Conservation (phyloP, 2,329 filamentous ascomycete species). For the Epichloe brachyelytri region DNA sequence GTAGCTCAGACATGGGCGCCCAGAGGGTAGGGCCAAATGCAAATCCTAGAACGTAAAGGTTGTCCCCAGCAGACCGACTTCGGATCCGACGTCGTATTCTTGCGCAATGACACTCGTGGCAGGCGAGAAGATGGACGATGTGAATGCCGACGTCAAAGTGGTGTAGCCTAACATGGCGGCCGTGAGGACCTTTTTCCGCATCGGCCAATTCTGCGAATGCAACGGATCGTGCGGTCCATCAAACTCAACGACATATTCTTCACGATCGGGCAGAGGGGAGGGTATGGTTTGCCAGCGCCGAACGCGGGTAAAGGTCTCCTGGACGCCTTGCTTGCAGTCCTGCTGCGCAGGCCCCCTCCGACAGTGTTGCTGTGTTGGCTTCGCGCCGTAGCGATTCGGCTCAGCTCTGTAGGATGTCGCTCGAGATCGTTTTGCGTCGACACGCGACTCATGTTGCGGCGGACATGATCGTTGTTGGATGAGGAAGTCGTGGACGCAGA, state of each 20-base stretch:
- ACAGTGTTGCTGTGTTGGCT: constrained; percentile 63
- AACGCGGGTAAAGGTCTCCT: constrained; percentile 52
- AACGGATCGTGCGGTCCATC: constrained; percentile 71
- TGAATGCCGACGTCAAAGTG: constrained; percentile 58
- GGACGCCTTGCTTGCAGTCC: constrained; percentile 32
- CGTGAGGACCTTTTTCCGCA: constrained; percentile 62
- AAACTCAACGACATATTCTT: constrained; percentile 76
- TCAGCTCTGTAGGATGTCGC: constrained; percentile 54
- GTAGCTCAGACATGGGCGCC: constrained; percentile 61
- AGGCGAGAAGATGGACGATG: constrained; percentile 62
- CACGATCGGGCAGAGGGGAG: constrained; percentile 56
- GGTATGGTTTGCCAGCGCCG: constrained; percentile 62
- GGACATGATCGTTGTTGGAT: constrained; percentile 21
- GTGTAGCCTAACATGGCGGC: constrained; percentile 60
- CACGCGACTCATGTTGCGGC: constrained; percentile 43
- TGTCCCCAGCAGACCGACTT: constrained; percentile 52
- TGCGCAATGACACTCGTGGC: constrained; percentile 44
- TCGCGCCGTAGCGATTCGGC: constrained; percentile 56
- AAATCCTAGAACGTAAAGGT: constrained; percentile 58
- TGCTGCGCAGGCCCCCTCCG: constrained; percentile 32
- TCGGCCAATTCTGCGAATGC: constrained; percentile 78
- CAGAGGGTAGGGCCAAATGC: constrained; percentile 60
- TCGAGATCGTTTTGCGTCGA: constrained; percentile 56
- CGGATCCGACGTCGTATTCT: constrained; percentile 46
- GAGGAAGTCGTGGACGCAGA: constrained; percentile 37